Conservation (phyloP, 192 early-diverging fungal species). For the Cladochytrium replicatum region DNA sequence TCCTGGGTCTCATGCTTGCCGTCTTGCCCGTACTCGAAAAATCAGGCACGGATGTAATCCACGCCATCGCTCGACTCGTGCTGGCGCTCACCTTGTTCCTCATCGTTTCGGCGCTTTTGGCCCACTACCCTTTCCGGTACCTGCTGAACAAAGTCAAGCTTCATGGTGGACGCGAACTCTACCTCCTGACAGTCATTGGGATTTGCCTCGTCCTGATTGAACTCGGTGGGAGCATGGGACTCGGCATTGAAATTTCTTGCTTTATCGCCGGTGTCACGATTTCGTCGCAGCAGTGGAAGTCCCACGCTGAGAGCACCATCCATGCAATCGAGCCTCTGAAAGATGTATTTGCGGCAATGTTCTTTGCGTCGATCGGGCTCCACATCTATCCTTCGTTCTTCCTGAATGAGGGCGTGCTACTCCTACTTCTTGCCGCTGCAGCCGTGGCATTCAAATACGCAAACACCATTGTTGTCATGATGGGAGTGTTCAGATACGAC, state of each 20-base stretch:
- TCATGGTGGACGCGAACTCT: constrained; percentile 26
- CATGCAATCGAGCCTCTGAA: constrained; percentile 34
- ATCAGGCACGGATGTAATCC: constrained; percentile 24
- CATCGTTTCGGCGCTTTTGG: constrained; percentile 13
- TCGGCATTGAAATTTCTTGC: constrained; percentile 45
- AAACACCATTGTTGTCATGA: constrained; percentile 21
- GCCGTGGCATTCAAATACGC: constrained; percentile 41
- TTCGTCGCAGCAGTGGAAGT: constrained; percentile 23
- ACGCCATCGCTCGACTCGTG: constrained; percentile 17
- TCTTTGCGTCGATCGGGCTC: constrained; percentile 49
- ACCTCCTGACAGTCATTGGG: constrained; percentile 33
- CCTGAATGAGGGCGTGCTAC: constrained; percentile 31
- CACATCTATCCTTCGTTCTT: constrained; percentile 51
- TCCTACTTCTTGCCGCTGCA: constrained; percentile 29
- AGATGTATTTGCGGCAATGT: constrained; percentile 43
- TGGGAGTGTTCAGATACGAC: constrained; percentile 25
- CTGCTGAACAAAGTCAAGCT: constrained; percentile 1
- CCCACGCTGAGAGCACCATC: constrained; percentile 23
- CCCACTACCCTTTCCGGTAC: constrained; percentile 6
- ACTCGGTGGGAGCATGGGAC: constrained; percentile 29
- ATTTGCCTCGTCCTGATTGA: constrained; percentile 34
- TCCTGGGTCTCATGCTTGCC: constrained; percentile 30
- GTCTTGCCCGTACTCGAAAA: constrained; percentile 15
- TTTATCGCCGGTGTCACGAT: constrained; percentile 50
- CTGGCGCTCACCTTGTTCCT: constrained; percentile 32